These are phyloP conservation scores for Bolboschoenoplectus hybrid DNA, from an alignment of 202 grass and related monocot species.

Conservation along the genomic window DNA sequence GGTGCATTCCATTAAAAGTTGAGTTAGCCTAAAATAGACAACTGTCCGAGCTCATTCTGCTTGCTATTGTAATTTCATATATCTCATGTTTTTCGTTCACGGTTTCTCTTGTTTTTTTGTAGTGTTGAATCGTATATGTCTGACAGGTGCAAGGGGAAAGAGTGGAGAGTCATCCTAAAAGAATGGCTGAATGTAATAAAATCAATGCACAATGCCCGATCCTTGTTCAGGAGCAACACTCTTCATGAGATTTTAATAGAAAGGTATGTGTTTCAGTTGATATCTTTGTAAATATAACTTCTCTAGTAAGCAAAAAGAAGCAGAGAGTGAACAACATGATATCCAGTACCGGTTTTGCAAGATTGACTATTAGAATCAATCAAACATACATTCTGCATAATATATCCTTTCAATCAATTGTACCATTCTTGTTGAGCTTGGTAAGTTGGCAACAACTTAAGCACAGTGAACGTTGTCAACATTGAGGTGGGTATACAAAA, in stretches of 20 bases:
- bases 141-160: slow-evolving; percentile 73
- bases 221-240: slow-evolving; percentile 72
- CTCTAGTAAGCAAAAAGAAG: slow-evolving; percentile 5
- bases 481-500: slow-evolving; percentile 12
- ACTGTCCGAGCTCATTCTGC: not conserved
- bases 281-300: slow-evolving; percentile 4
- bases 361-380: not conserved
- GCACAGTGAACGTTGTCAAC: not conserved
- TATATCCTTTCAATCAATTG: no score
- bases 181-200: slow-evolving; percentile 90
- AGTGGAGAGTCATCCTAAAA: slow-evolving; percentile 82
- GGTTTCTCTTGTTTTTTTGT: slow-evolving; percentile 33
- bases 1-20: not conserved
- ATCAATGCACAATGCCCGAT: slow-evolving; percentile 79
- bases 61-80: not conserved
- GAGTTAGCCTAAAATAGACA: not conserved
- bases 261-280: slow-evolving; percentile 52
- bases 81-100: slow-evolving; percentile 32
- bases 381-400: no score
- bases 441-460: not conserved
- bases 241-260: slow-evolving; percentile 73
- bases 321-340: not conserved
- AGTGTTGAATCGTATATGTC: slow-evolving; percentile 65
- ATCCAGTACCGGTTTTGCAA: not conserved
- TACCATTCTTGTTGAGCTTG: not conserved